Base-by-base conservation (phyloP, 2,329 filamentous ascomycete species). In the Cladosporium halotolerans region DNA sequence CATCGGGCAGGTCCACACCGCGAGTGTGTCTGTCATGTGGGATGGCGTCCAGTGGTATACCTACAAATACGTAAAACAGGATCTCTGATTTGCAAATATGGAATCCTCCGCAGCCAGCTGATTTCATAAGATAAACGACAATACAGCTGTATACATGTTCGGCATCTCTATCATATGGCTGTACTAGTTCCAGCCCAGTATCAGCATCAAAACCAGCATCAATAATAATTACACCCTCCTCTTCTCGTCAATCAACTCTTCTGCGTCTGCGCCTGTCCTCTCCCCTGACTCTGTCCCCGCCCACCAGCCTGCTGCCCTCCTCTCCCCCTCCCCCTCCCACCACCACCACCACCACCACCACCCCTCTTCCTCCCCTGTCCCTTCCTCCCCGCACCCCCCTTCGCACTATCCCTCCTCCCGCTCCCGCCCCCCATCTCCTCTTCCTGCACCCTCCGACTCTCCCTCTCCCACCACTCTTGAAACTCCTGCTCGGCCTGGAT, bases 401-500 rank as follows among this genome's bases (percentile, higher is more conserved):
- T 51, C 3, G 16, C 40, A 8, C 34, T 36, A 10, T 43, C 40
- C n/a, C n/a, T 39, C n/a, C 36, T n/a, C 13, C 36, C 36, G n/a
- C 3, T 4, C 10, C 13, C 36, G 3, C 6, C 36, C n/a, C 36
- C 36, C 36, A 39, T 39, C 50, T 64, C 62, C 2, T 57, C 63
- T 47, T 67, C 66, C 46, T 66, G 63, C 36, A 86, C 81, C 28
- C 87, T 78, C 55, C 79, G 79, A 62, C 85, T 89, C 69, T 96
- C 91, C 57, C 87, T 84, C 60, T 95, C 89, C 90, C 90, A 96
- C 90, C 91, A 96, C 67, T 95, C 85, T 67, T 96, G 89, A 67
- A 99, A 99, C 48, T 89, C 89, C 66, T 99, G 93, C 70, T 99
- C 93, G 60, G 93, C 84, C 68, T 99, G 93, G 55, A 99, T 99